phyloP scores from a whole-genome alignment of 2,329 filamentous ascomycete species.

The Aciculosporium take region DNA sequence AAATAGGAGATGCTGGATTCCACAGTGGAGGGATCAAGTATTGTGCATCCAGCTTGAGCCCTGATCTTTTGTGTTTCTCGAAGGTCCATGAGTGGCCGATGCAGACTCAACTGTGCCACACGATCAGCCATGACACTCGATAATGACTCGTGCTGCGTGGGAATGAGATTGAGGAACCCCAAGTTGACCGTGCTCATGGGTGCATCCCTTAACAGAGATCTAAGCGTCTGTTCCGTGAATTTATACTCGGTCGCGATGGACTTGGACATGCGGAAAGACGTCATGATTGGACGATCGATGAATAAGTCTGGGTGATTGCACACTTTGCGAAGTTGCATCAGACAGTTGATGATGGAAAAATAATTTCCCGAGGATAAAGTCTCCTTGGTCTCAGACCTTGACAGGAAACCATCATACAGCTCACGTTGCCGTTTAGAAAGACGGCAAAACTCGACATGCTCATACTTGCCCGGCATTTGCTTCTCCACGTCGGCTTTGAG shows the following conservation, averaged over 20 bases:
- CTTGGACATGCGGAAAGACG: constrained; percentile 80
- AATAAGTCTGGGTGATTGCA: constrained; percentile 98
- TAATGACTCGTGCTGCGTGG: constrained; percentile 53
- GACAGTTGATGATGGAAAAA: constrained; percentile 92
- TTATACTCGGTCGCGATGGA: constrained; percentile 65
- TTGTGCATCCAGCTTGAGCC: constrained; percentile 39
- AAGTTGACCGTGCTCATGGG: constrained; percentile 54
- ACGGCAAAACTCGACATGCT: constrained; percentile 91
- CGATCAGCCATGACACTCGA: constrained; percentile 40
- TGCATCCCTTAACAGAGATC: constrained; percentile 45
- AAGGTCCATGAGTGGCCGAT: constrained; percentile 53
- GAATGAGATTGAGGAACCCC: constrained; percentile 65
- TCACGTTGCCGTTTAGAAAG: constrained; percentile 91
- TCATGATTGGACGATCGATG: constrained; percentile 89
- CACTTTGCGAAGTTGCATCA: constrained; percentile 95
- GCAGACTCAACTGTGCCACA: constrained; percentile 54
- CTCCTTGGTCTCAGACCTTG: constrained; percentile 73
- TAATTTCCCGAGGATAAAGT: constrained; percentile 89
- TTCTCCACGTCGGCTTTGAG: constrained; percentile 96
- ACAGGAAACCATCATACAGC: constrained; percentile 92
- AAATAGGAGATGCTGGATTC: constrained; percentile 57
- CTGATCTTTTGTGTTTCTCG: constrained; percentile 54
- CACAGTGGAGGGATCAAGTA: constrained; percentile 51
- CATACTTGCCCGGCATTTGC: constrained; percentile 96
- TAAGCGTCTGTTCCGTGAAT: constrained; percentile 55